These are phyloP conservation scores for Betula pendula DNA, from an alignment of 306 rosid genomes.

Conservation along the genomic window DNA sequence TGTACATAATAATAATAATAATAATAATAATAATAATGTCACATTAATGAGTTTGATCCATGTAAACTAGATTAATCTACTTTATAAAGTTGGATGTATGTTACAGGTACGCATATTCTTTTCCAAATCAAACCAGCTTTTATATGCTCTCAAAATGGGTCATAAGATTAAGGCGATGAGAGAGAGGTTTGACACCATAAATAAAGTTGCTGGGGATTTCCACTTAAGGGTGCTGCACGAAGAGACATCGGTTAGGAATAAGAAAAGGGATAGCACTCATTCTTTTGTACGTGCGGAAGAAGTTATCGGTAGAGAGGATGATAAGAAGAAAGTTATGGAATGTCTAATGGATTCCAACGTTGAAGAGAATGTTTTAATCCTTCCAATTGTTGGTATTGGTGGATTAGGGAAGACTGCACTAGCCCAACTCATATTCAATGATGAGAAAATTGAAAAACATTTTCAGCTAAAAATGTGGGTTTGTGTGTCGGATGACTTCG, in stretches of 20 bases:
- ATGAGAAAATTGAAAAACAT: background rate
- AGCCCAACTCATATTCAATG: slow-evolving; percentile 1
- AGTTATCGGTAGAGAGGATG: slow-evolving; percentile 19
- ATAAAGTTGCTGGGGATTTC: background rate
- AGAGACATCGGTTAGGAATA: background rate
- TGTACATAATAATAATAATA: no score
- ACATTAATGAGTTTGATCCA: no score
- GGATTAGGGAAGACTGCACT: slow-evolving; percentile 29
- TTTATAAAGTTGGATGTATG: no score
- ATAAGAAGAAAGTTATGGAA: background rate
- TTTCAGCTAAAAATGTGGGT: slow-evolving; percentile 18
- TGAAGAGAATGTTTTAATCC: background rate
- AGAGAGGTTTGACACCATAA: background rate
- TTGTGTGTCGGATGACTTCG: background rate
- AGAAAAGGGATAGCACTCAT: background rate
- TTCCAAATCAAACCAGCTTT: background rate
- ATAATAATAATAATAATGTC: background rate
- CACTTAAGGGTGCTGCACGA: background rate
- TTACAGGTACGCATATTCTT: background rate
- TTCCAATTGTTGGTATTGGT: slow-evolving; percentile 22
- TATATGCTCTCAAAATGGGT: background rate
- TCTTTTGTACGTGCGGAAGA: background rate
- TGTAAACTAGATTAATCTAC: no score
- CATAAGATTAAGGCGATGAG: background rate
- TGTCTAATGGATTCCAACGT: background rate